These are phyloP conservation scores for Aegilops speltoides DNA, from an alignment of 176 grass and related monocot species.

Conservation along the genomic window DNA sequence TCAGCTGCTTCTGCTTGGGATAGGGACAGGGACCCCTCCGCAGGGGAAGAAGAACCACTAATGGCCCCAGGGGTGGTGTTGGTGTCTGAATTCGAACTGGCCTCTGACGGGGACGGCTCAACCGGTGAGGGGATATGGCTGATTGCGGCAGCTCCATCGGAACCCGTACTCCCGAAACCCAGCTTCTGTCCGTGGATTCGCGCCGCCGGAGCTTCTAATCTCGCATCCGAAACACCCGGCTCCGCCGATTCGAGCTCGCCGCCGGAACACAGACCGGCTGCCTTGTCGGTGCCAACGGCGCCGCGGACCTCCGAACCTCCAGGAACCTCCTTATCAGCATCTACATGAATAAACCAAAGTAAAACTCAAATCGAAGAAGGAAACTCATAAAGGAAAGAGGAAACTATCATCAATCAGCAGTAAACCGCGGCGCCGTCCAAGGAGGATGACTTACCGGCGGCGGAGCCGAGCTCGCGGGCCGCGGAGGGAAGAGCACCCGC, in stretches of 20 bases:
- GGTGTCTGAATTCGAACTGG: conserved; percentile 32
- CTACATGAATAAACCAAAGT: conserved; percentile 39
- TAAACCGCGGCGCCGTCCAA: not conserved
- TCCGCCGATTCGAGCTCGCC: not conserved
- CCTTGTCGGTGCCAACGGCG: not conserved
- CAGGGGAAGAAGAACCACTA: not conserved
- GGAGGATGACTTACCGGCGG: conserved; percentile 40
- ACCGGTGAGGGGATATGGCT: conserved; percentile 26
- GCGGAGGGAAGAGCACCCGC: not conserved
- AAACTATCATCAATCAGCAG: not conserved
- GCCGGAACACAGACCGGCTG: not conserved
- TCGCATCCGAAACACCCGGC: conserved; percentile 12
- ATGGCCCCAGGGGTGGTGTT: not conserved
- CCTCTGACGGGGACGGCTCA: conserved; percentile 41
- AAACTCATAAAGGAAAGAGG: not conserved
- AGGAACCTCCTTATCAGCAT: not conserved
- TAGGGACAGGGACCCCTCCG: not conserved
- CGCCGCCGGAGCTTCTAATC: conserved; percentile 30
- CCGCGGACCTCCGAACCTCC: not conserved
- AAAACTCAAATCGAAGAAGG: not conserved
- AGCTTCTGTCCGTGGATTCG: not conserved
- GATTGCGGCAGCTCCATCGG: conserved; percentile 27
- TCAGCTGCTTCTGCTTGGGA: not conserved
- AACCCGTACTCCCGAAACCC: not conserved
- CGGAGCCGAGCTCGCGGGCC: conserved; percentile 24